phyloP scores from a whole-genome alignment of 306 rosid genomes.

The Chamaecrista fasciculata region DNA sequence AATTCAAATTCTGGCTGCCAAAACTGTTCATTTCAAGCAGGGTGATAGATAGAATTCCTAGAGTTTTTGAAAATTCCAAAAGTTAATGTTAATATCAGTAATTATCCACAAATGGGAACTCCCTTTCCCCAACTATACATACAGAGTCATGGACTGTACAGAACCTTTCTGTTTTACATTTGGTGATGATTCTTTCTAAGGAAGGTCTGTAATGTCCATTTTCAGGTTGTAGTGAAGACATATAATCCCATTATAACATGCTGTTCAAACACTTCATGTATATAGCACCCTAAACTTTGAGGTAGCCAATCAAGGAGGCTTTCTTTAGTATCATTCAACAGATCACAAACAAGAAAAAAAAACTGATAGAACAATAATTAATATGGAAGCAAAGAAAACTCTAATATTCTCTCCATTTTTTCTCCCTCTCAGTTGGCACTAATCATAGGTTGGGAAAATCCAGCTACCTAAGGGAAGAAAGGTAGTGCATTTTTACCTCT shows the following conservation, averaged over 20 bases:
- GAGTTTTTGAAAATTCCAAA: slow-evolving; percentile 9
- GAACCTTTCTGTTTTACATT: neutral
- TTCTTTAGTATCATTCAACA: slow-evolving; percentile 7
- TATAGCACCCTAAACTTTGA: neutral
- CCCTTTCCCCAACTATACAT: neutral
- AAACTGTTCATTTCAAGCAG: slow-evolving; percentile 25
- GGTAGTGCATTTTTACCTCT: slow-evolving; percentile 47
- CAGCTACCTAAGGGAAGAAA: slow-evolving; percentile 13
- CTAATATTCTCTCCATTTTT: neutral
- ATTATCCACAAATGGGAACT: slow-evolving; percentile 4
- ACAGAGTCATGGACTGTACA: neutral
- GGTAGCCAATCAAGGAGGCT: neutral
- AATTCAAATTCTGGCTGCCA: slow-evolving; percentile 24
- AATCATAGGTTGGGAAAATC: slow-evolving; percentile 16
- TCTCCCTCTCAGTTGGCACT: slow-evolving; percentile 12
- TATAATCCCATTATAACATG: neutral
- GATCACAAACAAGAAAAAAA: slow-evolving; percentile 6
- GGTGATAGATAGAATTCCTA: slow-evolving; percentile 13
- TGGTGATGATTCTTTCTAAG: neutral
- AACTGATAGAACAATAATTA: slow-evolving; percentile 22
- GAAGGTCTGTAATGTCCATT: slow-evolving; percentile 17
- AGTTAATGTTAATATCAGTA: neutral
- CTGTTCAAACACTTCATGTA: slow-evolving; percentile 19
- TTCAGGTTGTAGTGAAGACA: neutral
- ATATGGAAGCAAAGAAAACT: neutral